These are phyloP conservation scores for Colletotrichum coccodes DNA, from an alignment of 2,329 filamentous ascomycete genomes.

Conservation along the genomic window DNA sequence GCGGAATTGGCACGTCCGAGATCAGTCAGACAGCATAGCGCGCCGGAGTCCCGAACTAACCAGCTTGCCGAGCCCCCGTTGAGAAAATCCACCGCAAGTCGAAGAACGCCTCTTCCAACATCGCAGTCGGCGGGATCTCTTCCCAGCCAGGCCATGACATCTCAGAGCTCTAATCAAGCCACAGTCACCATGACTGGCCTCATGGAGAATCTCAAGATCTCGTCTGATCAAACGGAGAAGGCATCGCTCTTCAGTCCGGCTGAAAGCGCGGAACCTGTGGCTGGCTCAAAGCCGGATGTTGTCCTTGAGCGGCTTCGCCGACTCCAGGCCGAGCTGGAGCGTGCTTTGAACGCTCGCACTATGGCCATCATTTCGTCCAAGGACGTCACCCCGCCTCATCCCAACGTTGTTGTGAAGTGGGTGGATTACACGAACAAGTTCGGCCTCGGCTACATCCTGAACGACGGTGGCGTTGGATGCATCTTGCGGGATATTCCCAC, in stretches of 20 bases:
- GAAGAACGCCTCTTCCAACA: conserved; percentile 31
- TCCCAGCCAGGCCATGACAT: conserved; percentile 15
- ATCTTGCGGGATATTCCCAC: conserved; percentile 68
- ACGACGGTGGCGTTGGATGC: conserved; percentile 83
- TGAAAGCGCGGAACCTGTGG: conserved; percentile 61
- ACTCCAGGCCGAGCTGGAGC: conserved; percentile 70
- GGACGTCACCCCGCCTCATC: conserved; percentile 63
- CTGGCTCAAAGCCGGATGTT: conserved; percentile 65
- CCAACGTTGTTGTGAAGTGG: conserved; percentile 80
- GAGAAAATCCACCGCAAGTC: conserved; percentile 16
- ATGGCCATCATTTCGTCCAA: conserved; percentile 70
- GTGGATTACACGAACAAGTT: conserved; percentile 91
- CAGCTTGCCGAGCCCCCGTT: conserved; percentile 23
- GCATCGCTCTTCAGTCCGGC: conserved; percentile 65
- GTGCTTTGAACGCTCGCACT: conserved; percentile 70
- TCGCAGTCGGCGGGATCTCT: conserved; percentile 30
- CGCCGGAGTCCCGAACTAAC: conserved; percentile 23
- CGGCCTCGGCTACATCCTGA: conserved; percentile 84
- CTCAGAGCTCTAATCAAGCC: conserved; percentile 18
- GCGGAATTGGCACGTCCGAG: conserved; percentile 22
- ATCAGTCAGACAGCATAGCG: conserved; percentile 30
- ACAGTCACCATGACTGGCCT: conserved; percentile 28
- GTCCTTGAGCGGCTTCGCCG: conserved; percentile 65
- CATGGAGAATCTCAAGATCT: conserved; percentile 38
- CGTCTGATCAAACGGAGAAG: conserved; percentile 40